Evolutionary conservation across 352 stramenopile species (phyloP), one percentile per base, ranked within the genome.

Genomic region (Globisporangium parvum): DNA sequence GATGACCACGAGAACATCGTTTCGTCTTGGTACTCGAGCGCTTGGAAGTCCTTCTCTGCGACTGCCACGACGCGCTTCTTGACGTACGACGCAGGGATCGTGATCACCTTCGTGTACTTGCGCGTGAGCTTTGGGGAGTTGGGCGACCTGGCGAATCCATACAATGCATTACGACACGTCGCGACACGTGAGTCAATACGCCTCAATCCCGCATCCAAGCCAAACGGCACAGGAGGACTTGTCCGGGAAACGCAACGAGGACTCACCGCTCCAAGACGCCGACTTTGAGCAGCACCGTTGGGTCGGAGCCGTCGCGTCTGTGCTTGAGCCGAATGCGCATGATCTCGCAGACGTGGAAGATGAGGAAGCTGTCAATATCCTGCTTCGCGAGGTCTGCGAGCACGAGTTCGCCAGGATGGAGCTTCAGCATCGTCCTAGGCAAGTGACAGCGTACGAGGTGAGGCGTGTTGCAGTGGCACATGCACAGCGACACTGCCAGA

Each of bases 281-380:
- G 11, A 91, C 78, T 41, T 71, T 61, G 23, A 91, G 70, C 49
- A 75, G 63, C 20, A 89, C 71, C 11, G 50, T 37, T 11, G 31
- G 56, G 6, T 64, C 65, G 21, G 70, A 56, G 35, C 70, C 41
- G 2, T n/a, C 69, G 1, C 54, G 10, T 26, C 47, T 46, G 37
- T 59, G 20, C 78, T 26, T 37, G 39, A 44, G 6, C 21, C 69
- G 63, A 51, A 91, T 87, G 37, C 71, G 80, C n/a, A 91, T 26
- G 42, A 93, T 89, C 62, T 93, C 77, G 58, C 80, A 91, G 5
- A 93, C 80, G 31, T 90, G 69, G 51, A 88, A 93, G 17, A 91
- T 48, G 18, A 91, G 58, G 47, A 83, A 85, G 59, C 91, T 77
- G 48, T 92, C 79, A 37, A 85, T 76, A 18, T 67, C 65, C 26